Evolutionary conservation across 306 rosid species (phyloP).

Genomic region (Calophaca sinica): DNA sequence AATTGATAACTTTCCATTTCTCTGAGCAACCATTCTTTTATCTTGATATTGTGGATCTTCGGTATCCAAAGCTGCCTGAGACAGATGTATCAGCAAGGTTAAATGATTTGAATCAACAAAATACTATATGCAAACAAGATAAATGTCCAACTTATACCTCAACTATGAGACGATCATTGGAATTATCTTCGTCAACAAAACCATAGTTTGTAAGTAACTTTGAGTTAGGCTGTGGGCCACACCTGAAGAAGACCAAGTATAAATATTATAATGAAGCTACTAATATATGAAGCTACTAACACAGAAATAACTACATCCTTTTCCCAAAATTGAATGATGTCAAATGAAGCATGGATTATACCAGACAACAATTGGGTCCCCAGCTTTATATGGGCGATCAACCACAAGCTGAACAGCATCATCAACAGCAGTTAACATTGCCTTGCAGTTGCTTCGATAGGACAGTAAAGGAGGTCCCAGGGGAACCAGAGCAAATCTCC

Average conservation of each 20-base stretch:
- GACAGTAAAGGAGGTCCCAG: slow-evolving; percentile 95
- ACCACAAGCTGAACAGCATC: slow-evolving; percentile 83
- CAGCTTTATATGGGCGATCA: slow-evolving; percentile 85
- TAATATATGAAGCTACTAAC: background rate
- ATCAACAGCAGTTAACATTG: slow-evolving; percentile 88
- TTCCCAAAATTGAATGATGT: slow-evolving; percentile 24
- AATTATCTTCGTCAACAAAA: slow-evolving; percentile 86
- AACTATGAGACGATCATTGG: slow-evolving; percentile 75
- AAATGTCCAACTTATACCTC: slow-evolving; percentile 60
- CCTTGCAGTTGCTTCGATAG: slow-evolving; percentile 85
- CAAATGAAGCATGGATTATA: slow-evolving; percentile 48
- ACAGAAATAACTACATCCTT: slow-evolving; percentile 9
- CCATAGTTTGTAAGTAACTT: slow-evolving; percentile 92
- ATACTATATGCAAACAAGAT: slow-evolving; percentile 25
- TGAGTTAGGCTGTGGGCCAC: slow-evolving; percentile 98
- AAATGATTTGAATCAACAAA: slow-evolving; percentile 41
- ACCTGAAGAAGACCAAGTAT: slow-evolving; percentile 66
- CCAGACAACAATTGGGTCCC: slow-evolving; percentile 94
- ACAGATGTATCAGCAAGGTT: slow-evolving; percentile 43
- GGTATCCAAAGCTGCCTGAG: slow-evolving; percentile 88
- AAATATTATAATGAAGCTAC: slow-evolving; percentile 23
- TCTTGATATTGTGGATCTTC: slow-evolving; percentile 99
- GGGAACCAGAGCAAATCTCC: slow-evolving; percentile 97
- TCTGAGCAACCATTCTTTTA: slow-evolving; percentile 93
- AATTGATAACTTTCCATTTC: slow-evolving; percentile 84